A percentile compares a stretch with the other conserved stretches of the same genome.
phyloP scores from a whole-genome alignment of 257 asterid genomes.

The Marsdenia floribunda region DNA sequence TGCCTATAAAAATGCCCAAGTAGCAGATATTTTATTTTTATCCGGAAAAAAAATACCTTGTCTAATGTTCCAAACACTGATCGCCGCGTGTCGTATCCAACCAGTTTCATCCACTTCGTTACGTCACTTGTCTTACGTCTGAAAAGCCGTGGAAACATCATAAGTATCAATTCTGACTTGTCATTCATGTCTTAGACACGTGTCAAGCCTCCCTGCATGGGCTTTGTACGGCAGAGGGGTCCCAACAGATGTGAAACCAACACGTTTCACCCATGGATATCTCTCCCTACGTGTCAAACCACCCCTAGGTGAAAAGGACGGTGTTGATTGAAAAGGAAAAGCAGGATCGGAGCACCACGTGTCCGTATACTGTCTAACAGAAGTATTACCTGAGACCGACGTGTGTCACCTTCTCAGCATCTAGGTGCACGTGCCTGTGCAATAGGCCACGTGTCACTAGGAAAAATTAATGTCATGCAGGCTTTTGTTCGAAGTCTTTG shows the following conservation, averaged over 20 bases:
- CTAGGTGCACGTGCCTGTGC: slow-evolving; percentile 17
- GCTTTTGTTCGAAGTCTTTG: not conserved
- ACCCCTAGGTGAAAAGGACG: slow-evolving; percentile 21
- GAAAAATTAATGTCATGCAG: slow-evolving; percentile 22
- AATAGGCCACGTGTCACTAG: slow-evolving; percentile 25
- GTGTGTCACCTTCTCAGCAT: slow-evolving; percentile 18
- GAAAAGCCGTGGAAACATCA: not conserved
- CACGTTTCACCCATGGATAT: not conserved
- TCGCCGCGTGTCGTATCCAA: slow-evolving; percentile 10
- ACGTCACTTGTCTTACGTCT: not conserved
- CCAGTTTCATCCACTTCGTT: slow-evolving; percentile 11
- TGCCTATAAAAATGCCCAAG: not conserved
- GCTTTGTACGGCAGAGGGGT: not conserved
- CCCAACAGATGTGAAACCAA: not conserved
- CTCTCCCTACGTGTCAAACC: slow-evolving; percentile 20
- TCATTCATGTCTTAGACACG: not conserved
- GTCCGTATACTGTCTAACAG: slow-evolving; percentile 19
- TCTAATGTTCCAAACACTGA: not conserved
- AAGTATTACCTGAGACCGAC: slow-evolving; percentile 5
- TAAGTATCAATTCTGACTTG: not conserved
- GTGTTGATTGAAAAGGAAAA: slow-evolving; percentile 23
- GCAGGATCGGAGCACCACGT: slow-evolving; percentile 29
- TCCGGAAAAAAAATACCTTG: not conserved
- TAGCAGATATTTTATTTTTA: not conserved
- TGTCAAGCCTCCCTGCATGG: not conserved